Percentiles rank a stretch among this genome's conserved stretches.
Evolutionary conservation across 805 yeast species (phyloP).

Genomic region (Starmerella cellae): DNA sequence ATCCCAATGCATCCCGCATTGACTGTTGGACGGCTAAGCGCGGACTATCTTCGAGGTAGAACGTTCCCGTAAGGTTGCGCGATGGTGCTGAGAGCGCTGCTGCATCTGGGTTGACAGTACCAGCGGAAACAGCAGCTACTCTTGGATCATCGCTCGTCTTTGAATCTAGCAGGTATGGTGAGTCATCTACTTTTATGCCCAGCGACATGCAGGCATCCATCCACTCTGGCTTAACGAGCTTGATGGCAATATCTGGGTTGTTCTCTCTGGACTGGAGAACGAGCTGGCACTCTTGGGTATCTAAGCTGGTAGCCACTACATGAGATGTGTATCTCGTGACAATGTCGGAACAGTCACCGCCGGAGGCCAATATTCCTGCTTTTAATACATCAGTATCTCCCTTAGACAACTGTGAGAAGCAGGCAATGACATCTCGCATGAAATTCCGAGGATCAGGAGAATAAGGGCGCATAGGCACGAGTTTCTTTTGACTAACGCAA

Average conservation of each 20-base stretch:
- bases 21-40: conserved; percentile 22
- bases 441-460: conserved; percentile 61
- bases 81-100: no score
- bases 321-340: conserved; percentile 69
- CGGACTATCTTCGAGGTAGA: conserved; percentile 16
- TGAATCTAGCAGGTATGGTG: conserved; percentile 38
- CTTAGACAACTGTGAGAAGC: conserved; percentile 43
- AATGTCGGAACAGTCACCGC: conserved; percentile 56
- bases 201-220: conserved; percentile 52
- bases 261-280: conserved; percentile 29
- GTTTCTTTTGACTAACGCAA: conserved; percentile 32
- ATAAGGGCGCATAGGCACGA: conserved; percentile 43
- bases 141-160: not conserved
- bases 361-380: conserved; percentile 57
- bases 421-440: conserved; percentile 43
- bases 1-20: conserved; percentile 18
- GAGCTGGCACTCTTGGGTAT: conserved; percentile 45
- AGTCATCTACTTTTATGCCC: conserved; percentile 39
- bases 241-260: conserved; percentile 23
- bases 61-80: conserved; percentile 16
- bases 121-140: not conserved
- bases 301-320: conserved; percentile 42
- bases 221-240: conserved; percentile 66
- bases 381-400: conserved; percentile 56
- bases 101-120: not conserved